These are phyloP conservation scores for Cyclostephanos tholiformis DNA, from an alignment of 108 stramenopile species.

Conservation along the genomic window DNA sequence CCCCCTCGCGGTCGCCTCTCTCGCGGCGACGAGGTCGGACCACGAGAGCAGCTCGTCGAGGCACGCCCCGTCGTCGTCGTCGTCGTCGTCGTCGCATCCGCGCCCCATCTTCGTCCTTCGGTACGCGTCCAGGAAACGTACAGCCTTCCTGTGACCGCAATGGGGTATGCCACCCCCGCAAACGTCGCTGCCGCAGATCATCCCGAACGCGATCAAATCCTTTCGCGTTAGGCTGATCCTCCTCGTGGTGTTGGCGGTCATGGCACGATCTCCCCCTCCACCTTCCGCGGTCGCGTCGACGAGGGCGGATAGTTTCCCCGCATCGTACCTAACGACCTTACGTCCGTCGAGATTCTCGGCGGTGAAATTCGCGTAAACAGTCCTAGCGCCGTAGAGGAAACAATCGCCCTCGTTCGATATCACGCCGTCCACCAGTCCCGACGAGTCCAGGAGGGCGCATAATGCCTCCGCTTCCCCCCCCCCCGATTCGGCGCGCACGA, in stretches of 20 bases:
- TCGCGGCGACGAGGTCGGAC: constrained; percentile 41
- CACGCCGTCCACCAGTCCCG: constrained; percentile 91
- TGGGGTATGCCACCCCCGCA: constrained; percentile 67
- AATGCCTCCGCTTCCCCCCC: constrained; percentile 97
- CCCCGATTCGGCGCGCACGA: constrained; percentile 90
- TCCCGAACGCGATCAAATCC: constrained; percentile 79
- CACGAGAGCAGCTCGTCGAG: constrained; percentile 65
- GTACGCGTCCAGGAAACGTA: constrained; percentile 72
- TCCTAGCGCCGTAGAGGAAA: constrained; percentile 90
- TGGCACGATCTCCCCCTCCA: constrained; percentile 17
- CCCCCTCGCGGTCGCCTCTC: constrained; percentile 7
- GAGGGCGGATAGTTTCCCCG: constrained; percentile 38
- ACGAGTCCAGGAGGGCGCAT: constrained; percentile 82
- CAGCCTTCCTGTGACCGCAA: constrained; percentile 73
- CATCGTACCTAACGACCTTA: constrained; percentile 69
- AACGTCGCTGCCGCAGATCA: constrained; percentile 80
- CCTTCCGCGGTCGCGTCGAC: constrained; percentile 13
- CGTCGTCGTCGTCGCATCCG: no score
- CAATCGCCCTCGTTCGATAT: constrained; percentile 97
- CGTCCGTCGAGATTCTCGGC: constrained; percentile 69
- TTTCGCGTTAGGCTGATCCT: constrained; percentile 53
- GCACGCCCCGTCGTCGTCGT: constrained; percentile 48
- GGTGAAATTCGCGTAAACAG: constrained; percentile 91
- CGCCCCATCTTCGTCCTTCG: constrained; percentile 62
- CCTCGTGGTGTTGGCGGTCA: constrained; percentile 1